Base-by-base conservation (phyloP, 1,139 yeast species). In the Yarrowia galli region DNA sequence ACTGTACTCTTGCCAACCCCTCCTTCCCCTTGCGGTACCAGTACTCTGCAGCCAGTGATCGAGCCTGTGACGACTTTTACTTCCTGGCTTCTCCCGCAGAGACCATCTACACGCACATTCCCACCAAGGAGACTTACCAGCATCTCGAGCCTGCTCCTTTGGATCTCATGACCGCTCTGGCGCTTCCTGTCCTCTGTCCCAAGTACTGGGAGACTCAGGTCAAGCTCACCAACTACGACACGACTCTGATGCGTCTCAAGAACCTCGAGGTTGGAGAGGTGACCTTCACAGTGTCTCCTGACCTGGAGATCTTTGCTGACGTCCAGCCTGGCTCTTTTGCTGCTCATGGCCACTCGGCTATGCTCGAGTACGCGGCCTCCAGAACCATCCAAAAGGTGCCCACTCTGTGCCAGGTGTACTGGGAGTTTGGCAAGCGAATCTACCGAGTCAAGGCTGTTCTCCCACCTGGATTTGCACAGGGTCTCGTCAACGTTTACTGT, bases 141-240 rank as follows among this genome's bases (percentile, higher is more conserved):
- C 97, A 91, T 78, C 86, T 93, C 18, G 84, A 86, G 40, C 98
- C 98, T 12, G 64, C 20, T 5, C 91, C 96, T 4, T 80, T 95
- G 69, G 92, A 91, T 71, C 89, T 91, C 61, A 84, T 86, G 71
- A 87, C 89, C 49, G 95, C 96, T 20, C 83, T 92, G 71, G 86
- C 92, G 65, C 80, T 93, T 67, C 99, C 98, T 0, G 83, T 96
- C 58, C 87, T 90, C 18, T 91, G 92, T 74, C 95, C 97, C 1
- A 90, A 93, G 0, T 92, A 89, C 72, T 86, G 89, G 77, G 82
- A 80, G 53, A 85, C 86, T 73, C 81, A 82, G 2, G 76, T 93
- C 51, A 81, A 81, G 69, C 83, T 92, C 69, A 80, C 85, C 71
- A 89, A 87, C 75, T 93, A 85, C 78, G 90, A 91, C 76, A 89